Conservation (phyloP, 2,329 filamentous ascomycete genomes). For the Colletotrichum lini region DNA sequence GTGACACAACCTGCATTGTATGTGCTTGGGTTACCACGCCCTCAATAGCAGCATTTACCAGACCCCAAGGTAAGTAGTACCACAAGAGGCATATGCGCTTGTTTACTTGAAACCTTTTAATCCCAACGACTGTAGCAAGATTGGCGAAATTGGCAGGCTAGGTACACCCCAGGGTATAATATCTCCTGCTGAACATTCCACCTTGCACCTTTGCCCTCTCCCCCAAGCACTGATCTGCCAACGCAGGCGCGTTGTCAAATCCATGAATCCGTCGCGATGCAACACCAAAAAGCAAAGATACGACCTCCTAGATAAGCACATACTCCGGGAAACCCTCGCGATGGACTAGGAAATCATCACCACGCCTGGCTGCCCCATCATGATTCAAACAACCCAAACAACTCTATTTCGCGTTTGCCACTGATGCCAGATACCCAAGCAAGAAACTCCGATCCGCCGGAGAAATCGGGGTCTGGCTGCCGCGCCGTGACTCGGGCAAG, state of each 20-base stretch:
- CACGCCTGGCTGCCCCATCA: neutral
- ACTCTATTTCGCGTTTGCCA: constrained; percentile 53
- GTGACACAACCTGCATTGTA: neutral
- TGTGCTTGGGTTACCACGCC: neutral
- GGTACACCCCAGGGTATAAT: constrained; percentile 37
- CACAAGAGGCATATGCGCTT: neutral
- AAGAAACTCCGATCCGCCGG: constrained; percentile 83
- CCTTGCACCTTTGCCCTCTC: constrained; percentile 23
- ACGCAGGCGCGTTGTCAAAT: constrained; percentile 21
- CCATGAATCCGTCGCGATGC: constrained; percentile 29
- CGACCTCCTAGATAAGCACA: constrained; percentile 15
- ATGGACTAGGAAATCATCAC: neutral
- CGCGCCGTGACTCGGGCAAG: constrained; percentile 56
- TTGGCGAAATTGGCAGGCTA: constrained; percentile 31
- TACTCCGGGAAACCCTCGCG: neutral
- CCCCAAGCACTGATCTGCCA: constrained; percentile 24
- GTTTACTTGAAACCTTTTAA: constrained; percentile 9
- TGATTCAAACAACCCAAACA: neutral
- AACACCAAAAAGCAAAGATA: constrained; percentile 17
- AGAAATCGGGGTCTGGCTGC: constrained; percentile 71
- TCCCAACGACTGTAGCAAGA: constrained; percentile 22
- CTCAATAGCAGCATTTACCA: constrained; percentile 3
- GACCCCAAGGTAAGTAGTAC: neutral
- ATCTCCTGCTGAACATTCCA: constrained; percentile 31
- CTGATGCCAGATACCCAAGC: constrained; percentile 78